Conservation (phyloP, 1,139 yeast genomes). For the Hansenula anomala region DNA sequence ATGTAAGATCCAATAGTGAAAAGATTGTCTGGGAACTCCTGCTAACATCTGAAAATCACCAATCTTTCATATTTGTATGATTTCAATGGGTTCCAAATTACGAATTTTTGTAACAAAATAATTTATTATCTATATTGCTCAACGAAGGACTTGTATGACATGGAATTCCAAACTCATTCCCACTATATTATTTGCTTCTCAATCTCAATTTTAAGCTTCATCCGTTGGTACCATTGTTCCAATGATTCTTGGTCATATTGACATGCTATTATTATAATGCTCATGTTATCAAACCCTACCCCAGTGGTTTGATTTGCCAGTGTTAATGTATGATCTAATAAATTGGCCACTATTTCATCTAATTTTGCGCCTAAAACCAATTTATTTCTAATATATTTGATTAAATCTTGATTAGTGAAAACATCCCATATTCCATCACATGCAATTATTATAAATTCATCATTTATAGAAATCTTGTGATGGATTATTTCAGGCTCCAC, state of each 20-base stretch:
- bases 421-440: slow-evolving; percentile 86
- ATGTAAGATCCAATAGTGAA: no score
- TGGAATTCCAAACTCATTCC: no score
- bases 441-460: slow-evolving; percentile 64
- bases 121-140: no score
- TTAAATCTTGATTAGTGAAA: slow-evolving; percentile 52
- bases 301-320: slow-evolving; percentile 74
- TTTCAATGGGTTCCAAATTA: no score
- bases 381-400: slow-evolving; percentile 51
- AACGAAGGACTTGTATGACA: no score
- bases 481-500: slow-evolving; percentile 67
- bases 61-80: no score
- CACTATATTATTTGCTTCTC: slow-evolving; percentile 35
- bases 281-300: slow-evolving; percentile 79
- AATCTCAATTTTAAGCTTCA: slow-evolving; percentile 43
- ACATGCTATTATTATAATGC: slow-evolving; percentile 58
- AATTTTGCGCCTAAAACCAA: slow-evolving; percentile 53
- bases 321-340: slow-evolving; percentile 63
- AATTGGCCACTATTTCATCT: slow-evolving; percentile 52
- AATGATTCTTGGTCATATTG: slow-evolving; percentile 40
- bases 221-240: slow-evolving; percentile 53
- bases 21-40: no score
- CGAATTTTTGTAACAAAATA: no score
- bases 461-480: slow-evolving; percentile 43
- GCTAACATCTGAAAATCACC: no score